phyloP scores from a whole-genome alignment of 2,329 filamentous ascomycete species.

The Fusarium circinatum region DNA sequence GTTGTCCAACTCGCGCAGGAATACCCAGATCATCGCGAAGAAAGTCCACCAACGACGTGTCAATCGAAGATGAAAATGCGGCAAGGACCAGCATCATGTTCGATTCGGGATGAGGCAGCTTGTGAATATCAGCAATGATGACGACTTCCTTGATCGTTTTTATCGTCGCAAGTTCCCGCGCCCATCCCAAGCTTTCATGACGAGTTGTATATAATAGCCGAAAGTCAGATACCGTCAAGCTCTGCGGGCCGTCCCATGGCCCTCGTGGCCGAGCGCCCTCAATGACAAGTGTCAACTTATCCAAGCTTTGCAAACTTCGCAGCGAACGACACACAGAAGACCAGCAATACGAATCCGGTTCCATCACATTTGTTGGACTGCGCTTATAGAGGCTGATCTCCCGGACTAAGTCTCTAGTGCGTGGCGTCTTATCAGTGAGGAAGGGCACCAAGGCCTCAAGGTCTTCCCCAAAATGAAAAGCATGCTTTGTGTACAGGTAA shows the following conservation, averaged over 20 bases:
- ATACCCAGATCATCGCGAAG: slow-evolving; percentile 49
- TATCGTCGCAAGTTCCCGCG: slow-evolving; percentile 63
- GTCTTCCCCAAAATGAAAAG: slow-evolving; percentile 68
- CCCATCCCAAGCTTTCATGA: slow-evolving; percentile 67
- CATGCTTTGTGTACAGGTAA: slow-evolving; percentile 65
- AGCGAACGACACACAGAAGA: slow-evolving; percentile 64
- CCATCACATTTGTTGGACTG: slow-evolving; percentile 55
- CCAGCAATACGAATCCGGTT: slow-evolving; percentile 59
- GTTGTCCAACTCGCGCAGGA: slow-evolving; percentile 38
- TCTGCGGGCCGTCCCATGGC: slow-evolving; percentile 59
- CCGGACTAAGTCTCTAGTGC: slow-evolving; percentile 58
- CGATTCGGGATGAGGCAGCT: slow-evolving; percentile 62
- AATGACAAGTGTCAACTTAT: slow-evolving; percentile 60
- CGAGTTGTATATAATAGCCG: slow-evolving; percentile 55
- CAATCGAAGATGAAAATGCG: slow-evolving; percentile 69
- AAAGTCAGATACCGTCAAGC: slow-evolving; percentile 59
- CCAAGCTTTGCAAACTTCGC: slow-evolving; percentile 51
- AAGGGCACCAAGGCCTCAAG: slow-evolving; percentile 71
- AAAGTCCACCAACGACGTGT: slow-evolving; percentile 65
- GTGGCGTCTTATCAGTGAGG: slow-evolving; percentile 64
- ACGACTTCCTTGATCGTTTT: slow-evolving; percentile 60
- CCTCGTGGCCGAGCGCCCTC: slow-evolving; percentile 65
- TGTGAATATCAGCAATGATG: slow-evolving; percentile 63
- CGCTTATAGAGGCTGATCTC: slow-evolving; percentile 65
- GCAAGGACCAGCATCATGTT: slow-evolving; percentile 67